A percentile compares a stretch with the other conserved stretches of the same genome.
Evolutionary conservation across 371 early-diverging fungal genomes (phyloP).

Genomic region (Apophysomyces sp.): DNA sequence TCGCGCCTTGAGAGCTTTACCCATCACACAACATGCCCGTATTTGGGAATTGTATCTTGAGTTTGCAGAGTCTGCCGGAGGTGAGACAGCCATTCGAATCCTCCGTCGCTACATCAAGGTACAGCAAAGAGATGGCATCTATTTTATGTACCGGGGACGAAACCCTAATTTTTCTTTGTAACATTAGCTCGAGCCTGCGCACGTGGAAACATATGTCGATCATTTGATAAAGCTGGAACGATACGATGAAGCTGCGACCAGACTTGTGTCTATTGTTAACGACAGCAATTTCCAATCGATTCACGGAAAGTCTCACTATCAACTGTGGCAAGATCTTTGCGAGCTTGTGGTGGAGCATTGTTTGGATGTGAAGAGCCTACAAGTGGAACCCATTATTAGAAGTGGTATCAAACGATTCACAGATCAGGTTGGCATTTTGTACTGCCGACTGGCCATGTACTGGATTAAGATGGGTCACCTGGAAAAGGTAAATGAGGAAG

Average conservation of each 20-base stretch:
- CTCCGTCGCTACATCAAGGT: conserved; percentile 84
- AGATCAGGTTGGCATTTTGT: conserved; percentile 86
- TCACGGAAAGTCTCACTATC: conserved; percentile 76
- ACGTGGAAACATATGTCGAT: conserved; percentile 74
- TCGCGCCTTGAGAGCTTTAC: conserved; percentile 85
- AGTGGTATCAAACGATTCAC: conserved; percentile 85
- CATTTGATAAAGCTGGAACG: conserved; percentile 64
- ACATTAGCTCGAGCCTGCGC: conserved; percentile 64
- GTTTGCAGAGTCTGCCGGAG: conserved; percentile 80
- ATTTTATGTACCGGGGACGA: too few species aligned
- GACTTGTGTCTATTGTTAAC: conserved; percentile 73
- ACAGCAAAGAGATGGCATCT: conserved; percentile 9
- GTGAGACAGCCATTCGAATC: conserved; percentile 80
- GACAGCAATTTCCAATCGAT: conserved; percentile 67
- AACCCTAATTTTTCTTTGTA: neutral
- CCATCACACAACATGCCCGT: conserved; percentile 90
- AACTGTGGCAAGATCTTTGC: conserved; percentile 88
- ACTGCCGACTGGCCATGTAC: conserved; percentile 85
- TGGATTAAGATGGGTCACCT: conserved; percentile 77
- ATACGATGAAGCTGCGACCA: conserved; percentile 86
- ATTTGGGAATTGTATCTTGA: conserved; percentile 88
- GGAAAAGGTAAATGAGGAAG: conserved; percentile 59
- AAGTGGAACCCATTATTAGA: conserved; percentile 85
- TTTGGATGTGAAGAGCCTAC: conserved; percentile 57
- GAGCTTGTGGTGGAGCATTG: conserved; percentile 81